phyloP scores from a whole-genome alignment of 2,329 filamentous ascomycete species.

The Sporothrix sp. region DNA sequence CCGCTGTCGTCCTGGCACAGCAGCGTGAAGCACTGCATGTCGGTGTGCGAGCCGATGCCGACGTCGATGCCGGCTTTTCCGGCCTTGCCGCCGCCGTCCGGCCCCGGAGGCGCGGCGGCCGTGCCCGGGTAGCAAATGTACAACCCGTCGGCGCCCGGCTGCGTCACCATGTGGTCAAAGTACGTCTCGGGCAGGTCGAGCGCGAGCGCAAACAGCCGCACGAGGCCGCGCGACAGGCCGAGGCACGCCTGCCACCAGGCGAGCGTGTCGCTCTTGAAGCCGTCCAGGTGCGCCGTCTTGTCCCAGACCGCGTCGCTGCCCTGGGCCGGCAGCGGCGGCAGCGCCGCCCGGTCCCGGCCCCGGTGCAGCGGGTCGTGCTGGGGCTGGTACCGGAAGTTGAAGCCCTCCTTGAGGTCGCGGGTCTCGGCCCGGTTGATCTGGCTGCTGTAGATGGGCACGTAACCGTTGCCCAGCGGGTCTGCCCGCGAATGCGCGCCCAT shows the following conservation, averaged over 20 bases:
- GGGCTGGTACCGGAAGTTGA: slow-evolving; percentile 21
- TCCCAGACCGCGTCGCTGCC: slow-evolving; percentile 21
- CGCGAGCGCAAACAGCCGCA: slow-evolving; percentile 19
- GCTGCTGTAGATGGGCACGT: slow-evolving; percentile 15
- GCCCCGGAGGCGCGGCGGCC: slow-evolving; percentile 18
- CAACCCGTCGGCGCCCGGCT: slow-evolving; percentile 25
- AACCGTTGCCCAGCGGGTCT: slow-evolving; percentile 18
- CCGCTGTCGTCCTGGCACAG: slow-evolving; percentile 16
- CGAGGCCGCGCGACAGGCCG: slow-evolving; percentile 17
- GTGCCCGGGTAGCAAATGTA: slow-evolving; percentile 20
- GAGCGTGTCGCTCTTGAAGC: slow-evolving; percentile 19
- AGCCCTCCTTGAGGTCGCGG: slow-evolving; percentile 20
- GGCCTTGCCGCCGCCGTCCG: neutral
- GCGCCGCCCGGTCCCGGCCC: neutral
- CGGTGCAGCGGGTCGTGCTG: slow-evolving; percentile 17
- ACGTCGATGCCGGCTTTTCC: slow-evolving; percentile 24
- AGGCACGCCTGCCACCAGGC: slow-evolving; percentile 21
- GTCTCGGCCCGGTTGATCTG: slow-evolving; percentile 18
- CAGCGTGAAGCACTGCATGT: slow-evolving; percentile 30
- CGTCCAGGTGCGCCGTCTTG: slow-evolving; percentile 17
- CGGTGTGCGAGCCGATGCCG: slow-evolving; percentile 37
- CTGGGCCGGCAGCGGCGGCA: slow-evolving; percentile 5
- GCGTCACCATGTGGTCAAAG: slow-evolving; percentile 31
- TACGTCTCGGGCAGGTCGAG: slow-evolving; percentile 22
- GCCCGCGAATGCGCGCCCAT: slow-evolving; percentile 14